Evolutionary conservation across 148 eudicot species (phyloP).

Genomic region (Rhododendron henanense): DNA sequence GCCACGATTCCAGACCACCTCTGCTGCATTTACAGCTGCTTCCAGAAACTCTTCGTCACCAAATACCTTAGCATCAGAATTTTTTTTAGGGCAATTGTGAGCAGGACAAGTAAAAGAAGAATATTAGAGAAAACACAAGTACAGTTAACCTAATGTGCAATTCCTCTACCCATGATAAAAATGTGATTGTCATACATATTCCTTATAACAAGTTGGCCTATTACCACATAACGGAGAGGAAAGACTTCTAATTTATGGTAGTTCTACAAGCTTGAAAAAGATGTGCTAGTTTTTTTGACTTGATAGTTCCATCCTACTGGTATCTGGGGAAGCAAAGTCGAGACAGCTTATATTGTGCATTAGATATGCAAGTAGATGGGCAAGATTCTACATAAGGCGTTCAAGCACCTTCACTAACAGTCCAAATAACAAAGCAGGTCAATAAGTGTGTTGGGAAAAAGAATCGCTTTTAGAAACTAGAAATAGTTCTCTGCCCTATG

Average conservation of each 20-base stretch:
- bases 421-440: background rate
- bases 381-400: background rate
- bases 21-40: slow-evolving; percentile 58
- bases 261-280: background rate
- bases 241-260: background rate
- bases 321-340: background rate
- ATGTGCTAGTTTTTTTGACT: background rate
- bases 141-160: background rate
- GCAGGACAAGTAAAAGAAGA: background rate
- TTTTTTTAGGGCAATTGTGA: background rate
- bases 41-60: slow-evolving; percentile 41
- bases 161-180: background rate
- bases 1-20: slow-evolving; percentile 63
- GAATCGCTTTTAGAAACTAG: background rate
- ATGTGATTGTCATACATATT: background rate
- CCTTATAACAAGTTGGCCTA: background rate
- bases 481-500: background rate
- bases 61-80: slow-evolving; percentile 32
- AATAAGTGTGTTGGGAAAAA: background rate
- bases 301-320: background rate
- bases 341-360: background rate
- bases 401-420: background rate
- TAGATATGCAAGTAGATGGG: background rate
- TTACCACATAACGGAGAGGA: background rate
- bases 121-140: background rate